A percentile compares a stretch with the other conserved stretches of the same genome.
phyloP scores from a whole-genome alignment of 2,329 filamentous ascomycete genomes.

The Tolypocladium capitatum region DNA sequence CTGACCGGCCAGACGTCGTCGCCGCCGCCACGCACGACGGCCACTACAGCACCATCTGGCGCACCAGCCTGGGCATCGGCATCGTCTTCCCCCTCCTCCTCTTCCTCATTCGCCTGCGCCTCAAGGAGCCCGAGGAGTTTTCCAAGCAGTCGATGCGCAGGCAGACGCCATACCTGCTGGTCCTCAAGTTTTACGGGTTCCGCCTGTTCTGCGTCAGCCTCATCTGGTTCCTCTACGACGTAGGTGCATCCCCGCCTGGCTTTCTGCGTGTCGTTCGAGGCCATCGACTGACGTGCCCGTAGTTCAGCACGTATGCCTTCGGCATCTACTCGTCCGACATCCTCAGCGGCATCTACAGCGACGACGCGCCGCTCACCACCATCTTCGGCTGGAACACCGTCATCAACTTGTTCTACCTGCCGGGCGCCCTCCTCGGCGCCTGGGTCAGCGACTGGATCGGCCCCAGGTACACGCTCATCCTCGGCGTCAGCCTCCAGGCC shows the following conservation, averaged over 20 bases:
- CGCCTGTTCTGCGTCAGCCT: conserved; percentile 55
- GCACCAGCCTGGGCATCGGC: conserved; percentile 65
- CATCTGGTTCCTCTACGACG: conserved; percentile 79
- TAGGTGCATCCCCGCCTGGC: conserved; percentile 18
- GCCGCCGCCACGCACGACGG: conserved; percentile 42
- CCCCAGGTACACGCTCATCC: conserved; percentile 58
- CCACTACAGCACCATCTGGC: conserved; percentile 67
- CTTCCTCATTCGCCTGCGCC: conserved; percentile 55
- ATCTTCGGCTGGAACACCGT: conserved; percentile 81
- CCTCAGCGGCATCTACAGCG: conserved; percentile 49
- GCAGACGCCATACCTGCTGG: conserved; percentile 41
- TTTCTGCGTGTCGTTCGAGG: fast-evolving
- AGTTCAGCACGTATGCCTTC: conserved; percentile 74
- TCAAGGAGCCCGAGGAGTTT: conserved; percentile 71
- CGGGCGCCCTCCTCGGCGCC: conserved; percentile 66
- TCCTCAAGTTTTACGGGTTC: conserved; percentile 57
- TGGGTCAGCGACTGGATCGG: conserved; percentile 68
- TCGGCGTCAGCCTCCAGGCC: conserved; percentile 60
- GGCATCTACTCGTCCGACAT: conserved; percentile 74
- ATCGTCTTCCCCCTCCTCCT: conserved; percentile 64
- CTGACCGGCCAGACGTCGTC: conserved; percentile 26
- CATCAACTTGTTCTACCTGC: conserved; percentile 80
- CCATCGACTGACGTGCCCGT: not conserved
- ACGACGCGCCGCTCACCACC: conserved; percentile 52
- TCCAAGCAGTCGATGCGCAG: conserved; percentile 54